A percentile compares a stretch with the other conserved stretches of the same genome.
phyloP scores from a whole-genome alignment of 1,284 basidiomycete species.

The Fistulinella cinereoalba region DNA sequence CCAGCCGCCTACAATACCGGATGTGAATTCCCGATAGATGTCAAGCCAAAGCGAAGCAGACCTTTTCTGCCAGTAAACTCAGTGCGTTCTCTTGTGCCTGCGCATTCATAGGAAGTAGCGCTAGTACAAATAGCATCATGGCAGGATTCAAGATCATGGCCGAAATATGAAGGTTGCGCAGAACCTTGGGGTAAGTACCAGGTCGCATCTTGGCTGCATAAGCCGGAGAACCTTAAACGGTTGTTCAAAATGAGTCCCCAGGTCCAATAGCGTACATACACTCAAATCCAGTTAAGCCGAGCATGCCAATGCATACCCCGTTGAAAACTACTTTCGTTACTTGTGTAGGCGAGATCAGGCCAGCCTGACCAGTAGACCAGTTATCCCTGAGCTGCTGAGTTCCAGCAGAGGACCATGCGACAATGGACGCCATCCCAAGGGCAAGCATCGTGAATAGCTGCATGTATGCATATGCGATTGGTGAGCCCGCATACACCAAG shows the following conservation, averaged over 20 bases:
- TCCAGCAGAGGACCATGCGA: constrained; percentile 54
- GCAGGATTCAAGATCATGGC: constrained; percentile 52
- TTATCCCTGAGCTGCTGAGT: constrained; percentile 49
- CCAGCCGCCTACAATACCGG: constrained; percentile 43
- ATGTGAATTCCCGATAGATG: neutral
- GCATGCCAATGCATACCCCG: constrained; percentile 64
- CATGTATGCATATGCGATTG: constrained; percentile 5
- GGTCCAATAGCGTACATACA: constrained; percentile 38
- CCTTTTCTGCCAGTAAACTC: constrained; percentile 54
- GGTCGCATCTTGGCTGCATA: constrained; percentile 60
- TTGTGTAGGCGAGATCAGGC: constrained; percentile 25
- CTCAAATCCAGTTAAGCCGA: constrained; percentile 69
- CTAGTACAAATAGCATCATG: constrained; percentile 58
- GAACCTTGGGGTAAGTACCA: constrained; percentile 51
- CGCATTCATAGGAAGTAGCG: constrained; percentile 52
- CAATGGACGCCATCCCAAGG: constrained; percentile 46
- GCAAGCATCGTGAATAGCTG: constrained; percentile 54
- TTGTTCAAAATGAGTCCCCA: constrained; percentile 1
- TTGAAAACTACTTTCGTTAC: constrained; percentile 52
- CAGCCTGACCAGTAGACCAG: constrained; percentile 45
- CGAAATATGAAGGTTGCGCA: constrained; percentile 63
- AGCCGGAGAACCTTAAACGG: constrained; percentile 52
- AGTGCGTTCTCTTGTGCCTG: constrained; percentile 56
- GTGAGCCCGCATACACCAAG: neutral
- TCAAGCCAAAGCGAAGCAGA: constrained; percentile 22